Conservation (phyloP, 768 basidiomycete genomes). For the Lactarius indigo region DNA sequence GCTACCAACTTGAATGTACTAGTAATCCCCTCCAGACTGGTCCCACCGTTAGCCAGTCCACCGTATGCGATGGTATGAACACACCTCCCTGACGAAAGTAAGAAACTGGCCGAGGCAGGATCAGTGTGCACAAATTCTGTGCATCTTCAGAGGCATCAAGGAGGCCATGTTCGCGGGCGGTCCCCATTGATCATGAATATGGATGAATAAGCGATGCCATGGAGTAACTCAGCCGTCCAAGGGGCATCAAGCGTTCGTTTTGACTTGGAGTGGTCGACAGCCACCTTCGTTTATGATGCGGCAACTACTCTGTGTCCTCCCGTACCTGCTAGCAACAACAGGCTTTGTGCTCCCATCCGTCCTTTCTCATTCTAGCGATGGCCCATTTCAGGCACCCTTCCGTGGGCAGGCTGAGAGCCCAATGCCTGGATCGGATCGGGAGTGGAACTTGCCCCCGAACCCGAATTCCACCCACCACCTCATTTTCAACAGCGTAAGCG, state of each 20-base stretch:
- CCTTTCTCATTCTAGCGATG: slow-evolving; percentile 26
- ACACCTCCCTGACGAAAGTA: too few relatives aligned
- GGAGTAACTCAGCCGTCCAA: too few relatives aligned
- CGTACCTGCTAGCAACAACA: neutral
- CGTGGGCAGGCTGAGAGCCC: neutral
- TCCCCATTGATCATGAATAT: too few relatives aligned
- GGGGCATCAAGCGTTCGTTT: too few relatives aligned
- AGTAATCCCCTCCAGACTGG: too few relatives aligned
- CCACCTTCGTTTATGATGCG: slow-evolving; percentile 1
- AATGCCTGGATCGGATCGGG: neutral
- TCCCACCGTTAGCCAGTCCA: too few relatives aligned
- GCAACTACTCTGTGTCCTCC: neutral
- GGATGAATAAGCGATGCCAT: too few relatives aligned
- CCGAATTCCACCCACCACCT: slow-evolving; percentile 33
- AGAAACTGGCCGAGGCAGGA: too few relatives aligned
- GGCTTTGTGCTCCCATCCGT: neutral
- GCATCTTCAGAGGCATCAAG: too few relatives aligned
- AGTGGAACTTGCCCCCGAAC: slow-evolving; percentile 27
- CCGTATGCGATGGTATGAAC: too few relatives aligned
- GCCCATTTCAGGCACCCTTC: slow-evolving; percentile 24
- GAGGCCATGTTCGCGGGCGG: too few relatives aligned
- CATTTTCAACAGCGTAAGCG: slow-evolving; percentile 35
- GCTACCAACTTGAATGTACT: too few relatives aligned
- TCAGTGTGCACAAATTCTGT: neutral
- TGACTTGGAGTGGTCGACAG: neutral